Conservation (phyloP, 2,329 filamentous ascomycete species). For the Penicillium sp. region DNA sequence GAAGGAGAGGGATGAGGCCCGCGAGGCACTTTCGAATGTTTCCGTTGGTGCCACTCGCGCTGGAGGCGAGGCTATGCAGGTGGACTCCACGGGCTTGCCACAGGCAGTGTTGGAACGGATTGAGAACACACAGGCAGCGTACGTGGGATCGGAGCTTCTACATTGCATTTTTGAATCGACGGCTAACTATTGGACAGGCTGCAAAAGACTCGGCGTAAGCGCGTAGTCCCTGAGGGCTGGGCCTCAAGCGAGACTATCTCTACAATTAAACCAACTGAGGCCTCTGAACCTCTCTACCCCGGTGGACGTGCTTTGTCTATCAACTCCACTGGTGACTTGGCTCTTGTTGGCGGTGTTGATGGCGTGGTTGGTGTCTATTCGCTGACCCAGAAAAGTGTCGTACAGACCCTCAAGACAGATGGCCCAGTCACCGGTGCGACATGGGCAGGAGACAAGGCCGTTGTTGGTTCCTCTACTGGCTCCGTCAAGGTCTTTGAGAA, state of each 20-base stretch:
- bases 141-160: slow-evolving; percentile 39
- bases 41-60: slow-evolving; percentile 61
- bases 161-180: slow-evolving; percentile 12
- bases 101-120: slow-evolving; percentile 69
- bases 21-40: slow-evolving; percentile 82
- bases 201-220: slow-evolving; percentile 85
- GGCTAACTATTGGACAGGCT: slow-evolving; percentile 54
- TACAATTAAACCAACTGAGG: slow-evolving; percentile 53
- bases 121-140: slow-evolving; percentile 77
- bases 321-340: slow-evolving; percentile 61
- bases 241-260: slow-evolving; percentile 70
- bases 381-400: slow-evolving; percentile 70
- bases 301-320: slow-evolving; percentile 58
- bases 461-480: slow-evolving; percentile 73
- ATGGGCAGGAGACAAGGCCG: slow-evolving; percentile 61
- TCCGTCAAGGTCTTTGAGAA: slow-evolving; percentile 75
- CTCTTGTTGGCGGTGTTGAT: slow-evolving; percentile 70
- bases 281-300: slow-evolving; percentile 58
- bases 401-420: slow-evolving; percentile 62
- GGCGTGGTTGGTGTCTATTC: slow-evolving; percentile 76
- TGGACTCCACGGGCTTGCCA: slow-evolving; percentile 76
- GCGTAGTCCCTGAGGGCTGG: slow-evolving; percentile 81
- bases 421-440: slow-evolving; percentile 65
- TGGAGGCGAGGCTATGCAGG: slow-evolving; percentile 84
- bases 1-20: slow-evolving; percentile 88